Percentiles rank a stretch among this genome's conserved stretches.
Evolutionary conservation across 2,329 filamentous ascomycete species (phyloP).

Genomic region (Alternaria burnsii): DNA sequence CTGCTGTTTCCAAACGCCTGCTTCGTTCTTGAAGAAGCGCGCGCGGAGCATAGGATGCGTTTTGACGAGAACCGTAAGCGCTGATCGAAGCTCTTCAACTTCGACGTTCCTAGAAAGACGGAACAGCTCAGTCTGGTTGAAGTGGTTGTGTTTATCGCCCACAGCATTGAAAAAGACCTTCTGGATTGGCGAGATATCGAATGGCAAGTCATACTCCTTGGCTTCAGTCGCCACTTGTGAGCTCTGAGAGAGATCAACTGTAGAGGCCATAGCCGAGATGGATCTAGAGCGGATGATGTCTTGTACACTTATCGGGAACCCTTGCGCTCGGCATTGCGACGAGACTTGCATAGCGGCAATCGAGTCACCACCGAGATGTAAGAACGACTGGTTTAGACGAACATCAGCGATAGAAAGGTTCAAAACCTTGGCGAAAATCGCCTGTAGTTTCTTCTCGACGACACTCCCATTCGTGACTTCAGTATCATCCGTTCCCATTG

Average conservation of each 20-base stretch:
- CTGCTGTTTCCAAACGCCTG: conserved; percentile 44
- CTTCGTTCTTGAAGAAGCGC: conserved; percentile 43
- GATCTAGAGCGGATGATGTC: conserved; percentile 47
- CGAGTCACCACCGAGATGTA: conserved; percentile 48
- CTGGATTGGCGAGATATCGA: conserved; percentile 44
- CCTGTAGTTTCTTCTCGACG: conserved; percentile 39
- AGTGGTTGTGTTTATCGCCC: conserved; percentile 37
- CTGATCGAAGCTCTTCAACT: conserved; percentile 33
- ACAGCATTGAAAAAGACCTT: conserved; percentile 40
- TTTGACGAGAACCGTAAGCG: conserved; percentile 43
- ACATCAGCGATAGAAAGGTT: conserved; percentile 39
- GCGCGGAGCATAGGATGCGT: conserved; percentile 54
- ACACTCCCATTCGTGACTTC: conserved; percentile 24
- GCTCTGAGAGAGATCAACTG: conserved; percentile 23
- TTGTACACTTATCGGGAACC: conserved; percentile 42
- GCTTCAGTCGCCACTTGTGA: conserved; percentile 2
- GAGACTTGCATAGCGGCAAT: conserved; percentile 50
- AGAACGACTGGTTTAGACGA: conserved; percentile 45
- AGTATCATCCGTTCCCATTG: conserved; percentile 27
- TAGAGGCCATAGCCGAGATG: conserved; percentile 37
- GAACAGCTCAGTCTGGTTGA: conserved; percentile 46
- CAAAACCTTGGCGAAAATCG: conserved; percentile 42
- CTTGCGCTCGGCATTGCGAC: conserved; percentile 42
- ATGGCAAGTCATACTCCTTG: conserved; percentile 34
- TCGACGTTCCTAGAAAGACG: conserved; percentile 36